These are phyloP conservation scores for Coniochaeta sp. DNA, from an alignment of 2,329 filamentous ascomycete genomes.

Conservation along the genomic window DNA sequence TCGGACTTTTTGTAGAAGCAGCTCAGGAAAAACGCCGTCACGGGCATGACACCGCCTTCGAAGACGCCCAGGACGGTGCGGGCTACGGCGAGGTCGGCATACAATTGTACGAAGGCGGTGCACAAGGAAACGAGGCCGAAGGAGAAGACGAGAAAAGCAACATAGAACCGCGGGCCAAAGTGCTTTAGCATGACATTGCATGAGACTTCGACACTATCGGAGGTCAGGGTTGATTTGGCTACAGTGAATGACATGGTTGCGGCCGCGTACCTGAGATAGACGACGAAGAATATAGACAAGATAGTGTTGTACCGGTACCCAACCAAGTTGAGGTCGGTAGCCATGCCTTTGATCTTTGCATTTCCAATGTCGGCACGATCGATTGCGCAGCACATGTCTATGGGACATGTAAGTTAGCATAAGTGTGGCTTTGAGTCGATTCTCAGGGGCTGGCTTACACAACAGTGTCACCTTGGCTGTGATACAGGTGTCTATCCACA, in stretches of 20 bases:
- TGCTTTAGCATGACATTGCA: conserved; percentile 7
- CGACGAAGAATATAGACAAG: conserved; percentile 7
- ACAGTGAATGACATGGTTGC: not conserved
- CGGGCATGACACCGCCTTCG: conserved; percentile 8
- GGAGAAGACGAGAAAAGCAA: conserved; percentile 8
- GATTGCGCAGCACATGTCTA: too few species aligned
- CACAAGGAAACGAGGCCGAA: conserved; percentile 7
- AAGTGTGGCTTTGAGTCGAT: too few species aligned
- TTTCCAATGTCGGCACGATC: too few species aligned
- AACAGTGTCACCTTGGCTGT: too few species aligned
- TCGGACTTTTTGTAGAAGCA: conserved; percentile 8
- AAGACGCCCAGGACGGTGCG: conserved; percentile 6
- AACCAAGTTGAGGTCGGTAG: conserved; percentile 5
- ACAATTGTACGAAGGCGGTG: conserved; percentile 7
- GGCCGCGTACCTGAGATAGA: conserved; percentile 1
- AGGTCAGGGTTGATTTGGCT: not conserved
- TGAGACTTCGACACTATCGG: conserved; percentile 5
- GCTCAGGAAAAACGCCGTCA: conserved; percentile 7
- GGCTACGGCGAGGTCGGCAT: conserved; percentile 5
- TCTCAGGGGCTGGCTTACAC: too few species aligned
- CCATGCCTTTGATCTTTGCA: conserved; percentile 8
- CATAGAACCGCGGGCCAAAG: conserved; percentile 6
- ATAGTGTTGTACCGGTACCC: conserved; percentile 7
- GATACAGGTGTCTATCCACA: not conserved
- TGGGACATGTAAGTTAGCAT: too few species aligned